Conservation (phyloP, 2,329 filamentous ascomycete genomes). For the Talaromyces albobiverticillius region DNA sequence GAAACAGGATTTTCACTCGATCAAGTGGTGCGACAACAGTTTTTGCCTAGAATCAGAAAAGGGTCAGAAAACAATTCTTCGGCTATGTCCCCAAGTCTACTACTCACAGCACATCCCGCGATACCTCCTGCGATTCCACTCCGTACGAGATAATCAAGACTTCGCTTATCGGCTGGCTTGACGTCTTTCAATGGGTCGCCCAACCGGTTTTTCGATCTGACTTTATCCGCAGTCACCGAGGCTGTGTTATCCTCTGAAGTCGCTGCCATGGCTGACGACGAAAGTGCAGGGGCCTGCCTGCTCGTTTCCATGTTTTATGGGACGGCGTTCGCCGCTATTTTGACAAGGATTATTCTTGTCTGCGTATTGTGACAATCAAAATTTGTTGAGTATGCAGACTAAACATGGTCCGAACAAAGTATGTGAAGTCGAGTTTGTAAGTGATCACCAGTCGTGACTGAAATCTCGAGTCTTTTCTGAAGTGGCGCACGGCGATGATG, state of each 20-base stretch:
- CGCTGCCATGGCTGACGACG: constrained; percentile 16
- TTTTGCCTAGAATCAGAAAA: constrained; percentile 69
- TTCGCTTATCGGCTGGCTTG: constrained; percentile 63
- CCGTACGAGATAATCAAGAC: constrained; percentile 77
- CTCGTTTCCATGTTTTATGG: constrained; percentile 30
- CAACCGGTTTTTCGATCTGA: constrained; percentile 14
- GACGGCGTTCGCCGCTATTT: constrained; percentile 19
- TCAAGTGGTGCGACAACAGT: constrained; percentile 93
- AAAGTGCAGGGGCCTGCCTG: constrained; percentile 22
- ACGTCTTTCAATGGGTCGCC: constrained; percentile 17
- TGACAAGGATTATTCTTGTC: constrained; percentile 3
- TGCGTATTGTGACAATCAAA: constrained; percentile 8
- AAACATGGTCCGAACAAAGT: constrained; percentile 27
- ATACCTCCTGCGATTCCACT: constrained; percentile 84
- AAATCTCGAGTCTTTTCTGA: neutral
- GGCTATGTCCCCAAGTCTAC: neutral
- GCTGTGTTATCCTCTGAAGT: constrained; percentile 12
- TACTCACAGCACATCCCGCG: constrained; percentile 83
- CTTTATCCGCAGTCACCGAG: constrained; percentile 12
- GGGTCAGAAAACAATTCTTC: neutral
- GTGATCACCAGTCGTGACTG: neutral
- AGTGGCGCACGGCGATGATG: constrained; percentile 12
- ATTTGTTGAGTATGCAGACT: constrained; percentile 16
- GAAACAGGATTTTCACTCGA: constrained; percentile 97
- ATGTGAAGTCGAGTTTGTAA: neutral